These are phyloP conservation scores for Pseudogymnoascus sp. DNA, from an alignment of 2,329 filamentous ascomycete genomes.

Conservation along the genomic window DNA sequence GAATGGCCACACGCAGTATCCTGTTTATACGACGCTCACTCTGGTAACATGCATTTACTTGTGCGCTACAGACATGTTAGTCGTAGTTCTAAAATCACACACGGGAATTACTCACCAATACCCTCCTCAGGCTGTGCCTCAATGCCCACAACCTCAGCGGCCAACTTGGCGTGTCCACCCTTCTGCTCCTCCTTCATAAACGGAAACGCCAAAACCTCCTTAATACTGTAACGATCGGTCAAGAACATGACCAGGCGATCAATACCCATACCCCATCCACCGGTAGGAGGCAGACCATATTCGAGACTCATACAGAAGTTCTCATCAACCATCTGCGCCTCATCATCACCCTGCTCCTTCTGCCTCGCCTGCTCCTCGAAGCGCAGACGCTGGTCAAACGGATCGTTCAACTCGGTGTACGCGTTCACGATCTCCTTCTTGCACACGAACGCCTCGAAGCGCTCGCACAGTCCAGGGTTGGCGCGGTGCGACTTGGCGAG, in stretches of 20 bases:
- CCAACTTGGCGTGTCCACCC: constrained; percentile 42
- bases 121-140: constrained; percentile 54
- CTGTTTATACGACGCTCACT: constrained; percentile 4
- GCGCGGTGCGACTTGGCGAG: constrained; percentile 90
- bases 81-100: neutral
- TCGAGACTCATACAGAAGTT: constrained; percentile 88
- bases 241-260: constrained; percentile 93
- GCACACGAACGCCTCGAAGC: constrained; percentile 95
- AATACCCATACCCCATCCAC: constrained; percentile 94
- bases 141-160: constrained; percentile 57
- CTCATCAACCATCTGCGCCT: constrained; percentile 93
- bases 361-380: constrained; percentile 94
- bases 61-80: constrained; percentile 10
- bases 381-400: constrained; percentile 84
- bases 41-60: constrained; percentile 12
- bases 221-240: constrained; percentile 91
- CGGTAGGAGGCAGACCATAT: constrained; percentile 86
- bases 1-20: neutral
- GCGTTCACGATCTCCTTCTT: constrained; percentile 97
- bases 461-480: constrained; percentile 80
- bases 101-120: constrained; percentile 29
- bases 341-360: constrained; percentile 94
- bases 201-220: constrained; percentile 92
- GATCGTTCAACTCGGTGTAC: constrained; percentile 94
- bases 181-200: constrained; percentile 86